A percentile compares a stretch with the other conserved stretches of the same genome.
Conservation (phyloP, 2,329 filamentous ascomycete genomes). For the Ceratocystis destructans region DNA sequence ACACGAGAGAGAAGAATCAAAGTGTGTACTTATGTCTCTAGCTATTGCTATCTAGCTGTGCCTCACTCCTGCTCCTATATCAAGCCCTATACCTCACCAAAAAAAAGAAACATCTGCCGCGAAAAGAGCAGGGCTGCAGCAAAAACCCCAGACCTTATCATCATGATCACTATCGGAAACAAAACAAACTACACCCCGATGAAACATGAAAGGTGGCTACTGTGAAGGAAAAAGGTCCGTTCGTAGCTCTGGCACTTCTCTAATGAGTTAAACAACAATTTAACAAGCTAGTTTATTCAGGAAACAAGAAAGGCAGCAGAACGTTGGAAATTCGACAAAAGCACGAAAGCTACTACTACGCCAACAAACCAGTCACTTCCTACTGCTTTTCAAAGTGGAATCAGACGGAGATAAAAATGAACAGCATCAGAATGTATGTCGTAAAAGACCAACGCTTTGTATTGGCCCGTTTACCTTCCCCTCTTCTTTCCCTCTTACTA, state of each 20-base stretch:
- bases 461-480: not conserved
- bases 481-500: not conserved
- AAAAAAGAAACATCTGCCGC: not conserved
- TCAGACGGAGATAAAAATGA: not conserved
- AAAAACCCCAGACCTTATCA: not conserved
- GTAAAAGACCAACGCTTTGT: not conserved
- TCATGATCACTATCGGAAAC: not conserved
- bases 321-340: too few relatives aligned
- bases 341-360: not conserved
- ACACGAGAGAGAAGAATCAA: too few relatives aligned
- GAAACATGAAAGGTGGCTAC: not conserved
- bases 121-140: not conserved
- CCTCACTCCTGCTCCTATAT: not conserved
- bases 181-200: conserved; percentile 2
- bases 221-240: not conserved
- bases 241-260: not conserved
- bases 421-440: not conserved
- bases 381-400: not conserved
- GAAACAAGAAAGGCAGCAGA: too few relatives aligned
- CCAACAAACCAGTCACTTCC: not conserved
- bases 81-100: not conserved
- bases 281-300: too few relatives aligned
- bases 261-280: too few relatives aligned
- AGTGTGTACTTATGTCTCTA: too few relatives aligned
- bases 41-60: too few relatives aligned